A percentile compares a stretch with the other conserved stretches of the same genome.
These are phyloP conservation scores for Suhomyces chickasaworum DNA, from an alignment of 1,139 yeast species.

Conservation along the genomic window DNA sequence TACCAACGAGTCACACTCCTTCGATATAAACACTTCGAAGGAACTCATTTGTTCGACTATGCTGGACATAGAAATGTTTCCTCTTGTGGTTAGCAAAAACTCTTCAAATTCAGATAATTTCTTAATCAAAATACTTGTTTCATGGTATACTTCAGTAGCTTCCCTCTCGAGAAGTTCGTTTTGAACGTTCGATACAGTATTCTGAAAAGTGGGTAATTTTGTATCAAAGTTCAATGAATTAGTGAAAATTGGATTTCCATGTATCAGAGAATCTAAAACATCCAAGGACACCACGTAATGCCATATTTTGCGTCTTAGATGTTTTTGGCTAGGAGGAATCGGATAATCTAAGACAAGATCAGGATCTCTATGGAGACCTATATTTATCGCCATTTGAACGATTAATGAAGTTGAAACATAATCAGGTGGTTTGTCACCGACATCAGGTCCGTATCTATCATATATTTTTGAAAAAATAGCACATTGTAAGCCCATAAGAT, in stretches of 20 bases:
- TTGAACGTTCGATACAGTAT: constrained; percentile 22
- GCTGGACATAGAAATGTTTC: constrained; percentile 14
- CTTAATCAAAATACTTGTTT: constrained; percentile 13
- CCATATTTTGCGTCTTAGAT: constrained; percentile 29
- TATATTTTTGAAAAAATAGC: constrained; percentile 26
- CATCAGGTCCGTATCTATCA: constrained; percentile 33
- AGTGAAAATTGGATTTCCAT: constrained; percentile 21
- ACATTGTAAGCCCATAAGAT: constrained; percentile 23
- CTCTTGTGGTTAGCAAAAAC: constrained; percentile 15
- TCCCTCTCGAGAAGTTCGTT: constrained; percentile 25
- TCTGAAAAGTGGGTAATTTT: constrained; percentile 22
- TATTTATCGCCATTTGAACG: constrained; percentile 18
- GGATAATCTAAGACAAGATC: constrained; percentile 10
- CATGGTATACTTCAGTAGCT: constrained; percentile 18
- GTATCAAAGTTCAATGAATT: constrained; percentile 26
- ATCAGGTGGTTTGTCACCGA: constrained; percentile 24
- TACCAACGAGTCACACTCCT: constrained; percentile 14
- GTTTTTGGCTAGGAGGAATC: constrained; percentile 14
- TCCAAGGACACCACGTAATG: constrained; percentile 26
- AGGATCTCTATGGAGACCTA: constrained; percentile 21
- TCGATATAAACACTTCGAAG: constrained; percentile 17
- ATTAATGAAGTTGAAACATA: constrained; percentile 16
- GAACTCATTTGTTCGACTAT: constrained; percentile 16
- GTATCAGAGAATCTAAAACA: constrained; percentile 16
- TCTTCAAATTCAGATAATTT: constrained; percentile 8